These are phyloP conservation scores for Calocybe cyanea DNA, from an alignment of 768 basidiomycete species.

Conservation along the genomic window DNA sequence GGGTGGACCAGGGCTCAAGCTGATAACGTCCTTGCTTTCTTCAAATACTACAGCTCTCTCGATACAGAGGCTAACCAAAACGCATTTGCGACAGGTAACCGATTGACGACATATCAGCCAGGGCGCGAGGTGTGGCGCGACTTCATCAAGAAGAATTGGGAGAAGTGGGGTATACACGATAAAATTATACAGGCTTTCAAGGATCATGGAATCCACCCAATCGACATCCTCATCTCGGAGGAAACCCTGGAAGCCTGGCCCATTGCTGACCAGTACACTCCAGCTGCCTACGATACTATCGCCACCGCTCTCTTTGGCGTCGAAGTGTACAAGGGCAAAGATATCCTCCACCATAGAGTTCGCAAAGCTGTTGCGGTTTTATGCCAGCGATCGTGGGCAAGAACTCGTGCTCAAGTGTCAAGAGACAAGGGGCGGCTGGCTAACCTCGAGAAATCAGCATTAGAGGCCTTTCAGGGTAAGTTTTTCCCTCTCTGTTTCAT, in stretches of 20 bases:
- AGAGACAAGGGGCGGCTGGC: neutral
- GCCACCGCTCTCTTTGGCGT: slow-evolving; percentile 9
- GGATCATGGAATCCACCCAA: slow-evolving; percentile 7
- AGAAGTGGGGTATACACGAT: slow-evolving; percentile 14
- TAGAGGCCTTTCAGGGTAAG: slow-evolving; percentile 11
- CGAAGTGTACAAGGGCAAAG: neutral
- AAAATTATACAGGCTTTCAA: slow-evolving; percentile 7
- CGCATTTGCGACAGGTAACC: slow-evolving; percentile 2
- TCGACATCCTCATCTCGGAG: neutral
- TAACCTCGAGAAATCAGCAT: neutral
- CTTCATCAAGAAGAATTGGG: slow-evolving; percentile 4
- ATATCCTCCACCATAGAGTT: neutral
- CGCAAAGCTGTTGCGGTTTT: neutral
- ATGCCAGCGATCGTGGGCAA: slow-evolving; percentile 8
- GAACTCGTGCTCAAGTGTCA: neutral
- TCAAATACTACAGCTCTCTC: slow-evolving; percentile 5
- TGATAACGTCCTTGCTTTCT: slow-evolving; percentile 13
- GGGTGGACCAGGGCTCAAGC: slow-evolving; percentile 11
- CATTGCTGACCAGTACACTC: slow-evolving; percentile 5
- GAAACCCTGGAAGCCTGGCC: slow-evolving; percentile 7
- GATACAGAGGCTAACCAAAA: slow-evolving; percentile 6
- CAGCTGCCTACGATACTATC: slow-evolving; percentile 6
- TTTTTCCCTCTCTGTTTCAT: neutral
- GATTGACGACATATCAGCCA: neutral
- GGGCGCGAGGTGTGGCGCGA: slow-evolving; percentile 14